Conservation (phyloP, 2,329 filamentous ascomycete species). For the Ophiostoma populinum region DNA sequence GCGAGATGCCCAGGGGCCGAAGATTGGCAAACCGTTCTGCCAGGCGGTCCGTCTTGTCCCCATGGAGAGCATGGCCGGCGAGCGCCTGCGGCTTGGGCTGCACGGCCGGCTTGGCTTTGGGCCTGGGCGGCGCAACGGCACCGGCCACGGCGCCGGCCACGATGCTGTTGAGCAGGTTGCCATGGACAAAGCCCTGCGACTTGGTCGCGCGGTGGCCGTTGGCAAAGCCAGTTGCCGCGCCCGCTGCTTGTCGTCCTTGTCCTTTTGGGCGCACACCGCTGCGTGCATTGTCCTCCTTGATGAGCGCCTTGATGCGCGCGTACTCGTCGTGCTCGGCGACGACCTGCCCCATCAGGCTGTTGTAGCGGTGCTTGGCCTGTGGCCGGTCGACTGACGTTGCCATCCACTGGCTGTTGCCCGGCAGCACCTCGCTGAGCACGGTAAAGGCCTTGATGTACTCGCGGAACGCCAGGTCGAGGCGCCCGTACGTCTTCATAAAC, state of each 20-base stretch:
- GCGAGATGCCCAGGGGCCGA: slow-evolving; percentile 19
- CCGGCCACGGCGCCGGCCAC: background rate
- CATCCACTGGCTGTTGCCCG: slow-evolving; percentile 57
- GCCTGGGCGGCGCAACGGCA: background rate
- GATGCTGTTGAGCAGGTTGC: background rate
- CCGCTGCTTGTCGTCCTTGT: background rate
- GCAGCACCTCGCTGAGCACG: slow-evolving; percentile 60
- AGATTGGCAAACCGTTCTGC: slow-evolving; percentile 39
- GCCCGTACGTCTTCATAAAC: slow-evolving; percentile 42
- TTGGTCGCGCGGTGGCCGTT: slow-evolving; percentile 7
- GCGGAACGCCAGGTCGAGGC: slow-evolving; percentile 59
- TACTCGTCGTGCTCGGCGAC: slow-evolving; percentile 30
- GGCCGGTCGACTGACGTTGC: slow-evolving; percentile 14
- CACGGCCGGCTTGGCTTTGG: slow-evolving; percentile 27
- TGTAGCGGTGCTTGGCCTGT: slow-evolving; percentile 23
- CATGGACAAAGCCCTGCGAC: slow-evolving; percentile 1
- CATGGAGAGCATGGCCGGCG: slow-evolving; percentile 39
- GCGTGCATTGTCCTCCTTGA: slow-evolving; percentile 45
- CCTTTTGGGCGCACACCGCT: slow-evolving; percentile 33
- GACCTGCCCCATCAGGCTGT: slow-evolving; percentile 32
- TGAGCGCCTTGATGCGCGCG: slow-evolving; percentile 38
- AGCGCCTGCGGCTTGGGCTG: slow-evolving; percentile 52
- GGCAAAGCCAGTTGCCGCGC: background rate
- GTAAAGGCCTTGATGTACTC: slow-evolving; percentile 73
- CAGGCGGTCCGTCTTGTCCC: slow-evolving; percentile 26